phyloP scores from a whole-genome alignment of 129 eudicot species.

The Helianthus tuberosus region DNA sequence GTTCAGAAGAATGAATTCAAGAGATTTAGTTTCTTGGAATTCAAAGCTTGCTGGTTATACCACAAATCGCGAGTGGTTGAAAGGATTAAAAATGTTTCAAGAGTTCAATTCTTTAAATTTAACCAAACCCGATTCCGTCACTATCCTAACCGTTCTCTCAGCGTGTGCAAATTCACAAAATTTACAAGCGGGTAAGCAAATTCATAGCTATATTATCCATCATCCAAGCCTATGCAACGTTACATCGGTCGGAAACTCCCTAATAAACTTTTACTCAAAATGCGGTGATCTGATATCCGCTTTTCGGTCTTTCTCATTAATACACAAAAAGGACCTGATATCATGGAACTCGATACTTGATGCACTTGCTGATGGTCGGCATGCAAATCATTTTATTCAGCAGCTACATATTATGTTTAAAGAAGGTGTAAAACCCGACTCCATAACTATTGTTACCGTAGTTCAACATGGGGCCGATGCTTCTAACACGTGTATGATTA shows the following conservation, averaged over 20 bases:
- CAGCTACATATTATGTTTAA: constrained; percentile 50
- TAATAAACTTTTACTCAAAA: constrained; percentile 67
- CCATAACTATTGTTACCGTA: constrained; percentile 60
- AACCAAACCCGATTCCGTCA: constrained; percentile 55
- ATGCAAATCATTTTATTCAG: constrained; percentile 41
- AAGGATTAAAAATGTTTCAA: constrained; percentile 53
- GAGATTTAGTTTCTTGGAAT: constrained; percentile 88
- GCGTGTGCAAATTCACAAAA: constrained; percentile 50
- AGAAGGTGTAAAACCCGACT: constrained; percentile 68
- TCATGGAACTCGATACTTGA: constrained; percentile 91
- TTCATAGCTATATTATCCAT: constrained; percentile 67
- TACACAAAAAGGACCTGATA: constrained; percentile 58
- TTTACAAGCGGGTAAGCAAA: constrained; percentile 62
- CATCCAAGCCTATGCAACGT: constrained; percentile 39
- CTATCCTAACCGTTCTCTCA: constrained; percentile 69
- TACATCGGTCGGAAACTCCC: constrained; percentile 71
- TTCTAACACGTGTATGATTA: constrained; percentile 44
- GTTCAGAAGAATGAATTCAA: constrained; percentile 54
- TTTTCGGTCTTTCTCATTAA: constrained; percentile 43
- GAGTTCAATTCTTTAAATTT: constrained; percentile 29
- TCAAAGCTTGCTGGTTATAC: constrained; percentile 75
- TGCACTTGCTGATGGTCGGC: constrained; percentile 46
- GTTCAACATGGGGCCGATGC: constrained; percentile 49
- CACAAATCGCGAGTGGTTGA: constrained; percentile 60
- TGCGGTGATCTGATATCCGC: constrained; percentile 53